A percentile compares a stretch with the other conserved stretches of the same genome.
These are phyloP conservation scores for Sphaerulina vaccinii DNA, from an alignment of 2,329 filamentous ascomycete species.

Conservation along the genomic window DNA sequence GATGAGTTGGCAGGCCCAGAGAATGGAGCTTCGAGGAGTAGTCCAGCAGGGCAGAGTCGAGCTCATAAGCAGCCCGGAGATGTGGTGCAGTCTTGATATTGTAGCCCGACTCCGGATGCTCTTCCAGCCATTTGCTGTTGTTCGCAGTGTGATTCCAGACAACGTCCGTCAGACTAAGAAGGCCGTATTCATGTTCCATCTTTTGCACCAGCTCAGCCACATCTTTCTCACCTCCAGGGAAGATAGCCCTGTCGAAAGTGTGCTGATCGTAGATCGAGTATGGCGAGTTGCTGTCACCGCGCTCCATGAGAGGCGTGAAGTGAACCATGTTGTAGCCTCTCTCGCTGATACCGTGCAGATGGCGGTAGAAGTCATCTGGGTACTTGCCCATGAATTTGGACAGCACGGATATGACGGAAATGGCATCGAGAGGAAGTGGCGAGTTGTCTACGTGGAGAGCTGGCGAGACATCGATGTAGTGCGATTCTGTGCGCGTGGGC, in stretches of 20 bases:
- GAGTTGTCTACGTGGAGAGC: slow-evolving; percentile 70
- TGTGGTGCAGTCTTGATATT: slow-evolving; percentile 85
- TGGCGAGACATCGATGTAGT: slow-evolving; percentile 94
- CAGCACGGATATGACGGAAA: slow-evolving; percentile 89
- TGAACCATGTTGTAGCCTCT: slow-evolving; percentile 99
- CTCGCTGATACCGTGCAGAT: slow-evolving; percentile 81
- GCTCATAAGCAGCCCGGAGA: slow-evolving; percentile 64
- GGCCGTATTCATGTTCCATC: slow-evolving; percentile 79
- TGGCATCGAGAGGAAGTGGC: slow-evolving; percentile 75
- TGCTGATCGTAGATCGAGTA: slow-evolving; percentile 96
- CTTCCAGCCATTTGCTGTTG: slow-evolving; percentile 90
- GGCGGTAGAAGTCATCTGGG: slow-evolving; percentile 83
- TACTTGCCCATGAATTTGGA: slow-evolving; percentile 98
- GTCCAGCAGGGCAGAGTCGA: slow-evolving; percentile 71
- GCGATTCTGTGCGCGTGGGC: slow-evolving; percentile 63
- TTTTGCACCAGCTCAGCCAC: slow-evolving; percentile 72
- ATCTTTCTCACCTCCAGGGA: slow-evolving; percentile 82
- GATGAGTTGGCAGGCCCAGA: slow-evolving; percentile 71
- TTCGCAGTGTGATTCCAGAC: slow-evolving; percentile 97
- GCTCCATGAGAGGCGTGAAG: slow-evolving; percentile 88
- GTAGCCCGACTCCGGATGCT: slow-evolving; percentile 94
- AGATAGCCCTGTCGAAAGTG: slow-evolving; percentile 75
- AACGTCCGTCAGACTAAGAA: slow-evolving; percentile 90
- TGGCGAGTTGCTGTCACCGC: slow-evolving; percentile 89
- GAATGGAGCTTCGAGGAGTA: slow-evolving; percentile 62